These are phyloP conservation scores for Juglanconis oblonga DNA, from an alignment of 2,329 filamentous ascomycete species.

Conservation along the genomic window DNA sequence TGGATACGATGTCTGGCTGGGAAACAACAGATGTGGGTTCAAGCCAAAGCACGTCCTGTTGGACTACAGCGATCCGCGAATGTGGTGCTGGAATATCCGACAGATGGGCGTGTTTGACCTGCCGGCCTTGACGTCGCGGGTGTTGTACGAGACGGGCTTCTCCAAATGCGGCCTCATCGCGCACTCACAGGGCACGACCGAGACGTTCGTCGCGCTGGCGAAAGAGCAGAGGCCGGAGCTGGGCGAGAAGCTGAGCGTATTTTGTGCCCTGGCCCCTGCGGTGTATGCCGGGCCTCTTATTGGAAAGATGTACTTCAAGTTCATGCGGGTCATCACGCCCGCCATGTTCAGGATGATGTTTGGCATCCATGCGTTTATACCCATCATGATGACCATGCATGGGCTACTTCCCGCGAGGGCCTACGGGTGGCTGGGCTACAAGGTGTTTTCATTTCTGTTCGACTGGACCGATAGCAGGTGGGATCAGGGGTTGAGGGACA, in stretches of 20 bases:
- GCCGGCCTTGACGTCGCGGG: slow-evolving; percentile 73
- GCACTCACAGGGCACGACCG: slow-evolving; percentile 88
- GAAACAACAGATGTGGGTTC: slow-evolving; percentile 89
- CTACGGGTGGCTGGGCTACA: slow-evolving; percentile 82
- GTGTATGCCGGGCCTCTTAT: slow-evolving; percentile 87
- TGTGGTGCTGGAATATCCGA: slow-evolving; percentile 96
- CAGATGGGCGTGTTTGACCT: slow-evolving; percentile 92
- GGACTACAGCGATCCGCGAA: slow-evolving; percentile 72
- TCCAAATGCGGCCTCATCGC: slow-evolving; percentile 77
- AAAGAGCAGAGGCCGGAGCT: slow-evolving; percentile 87
- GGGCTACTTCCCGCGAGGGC: slow-evolving; percentile 58
- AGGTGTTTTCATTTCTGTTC: slow-evolving; percentile 86
- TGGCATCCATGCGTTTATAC: slow-evolving; percentile 90
- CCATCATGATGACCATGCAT: slow-evolving; percentile 88
- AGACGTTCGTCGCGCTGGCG: slow-evolving; percentile 82
- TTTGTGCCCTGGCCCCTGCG: slow-evolving; percentile 87
- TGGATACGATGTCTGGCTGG: slow-evolving; percentile 93
- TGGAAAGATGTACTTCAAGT: slow-evolving; percentile 84
- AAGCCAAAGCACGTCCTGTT: slow-evolving; percentile 72
- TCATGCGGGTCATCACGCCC: slow-evolving; percentile 79
- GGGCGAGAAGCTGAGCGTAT: slow-evolving; percentile 78
- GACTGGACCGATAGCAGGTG: slow-evolving; percentile 81
- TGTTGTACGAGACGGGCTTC: slow-evolving; percentile 80
- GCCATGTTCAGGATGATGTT: slow-evolving; percentile 77
- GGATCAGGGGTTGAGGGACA: slow-evolving; percentile 74